Percentiles rank a stretch among this genome's conserved stretches.
Evolutionary conservation across 1,284 basidiomycete genomes (phyloP).

Genomic region (Cryptococcus maquisensis): DNA sequence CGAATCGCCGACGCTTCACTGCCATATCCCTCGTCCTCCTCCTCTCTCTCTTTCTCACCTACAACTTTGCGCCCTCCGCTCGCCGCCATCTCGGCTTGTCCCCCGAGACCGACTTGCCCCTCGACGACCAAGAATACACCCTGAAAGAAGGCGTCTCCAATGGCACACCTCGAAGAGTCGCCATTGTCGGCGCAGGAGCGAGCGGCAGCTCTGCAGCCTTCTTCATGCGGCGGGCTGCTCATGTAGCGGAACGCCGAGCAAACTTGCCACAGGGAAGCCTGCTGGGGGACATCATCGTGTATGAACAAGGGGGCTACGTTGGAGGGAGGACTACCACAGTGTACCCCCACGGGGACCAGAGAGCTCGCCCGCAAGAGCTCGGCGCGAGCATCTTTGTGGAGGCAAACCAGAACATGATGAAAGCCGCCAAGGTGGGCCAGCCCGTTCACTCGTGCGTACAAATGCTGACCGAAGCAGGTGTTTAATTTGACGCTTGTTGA

Average conservation of each 20-base stretch:
- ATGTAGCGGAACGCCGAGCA: slow-evolving; percentile 63
- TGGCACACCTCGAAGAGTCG: slow-evolving; percentile 51
- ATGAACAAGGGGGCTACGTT: slow-evolving; percentile 67
- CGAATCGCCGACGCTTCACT: slow-evolving; percentile 1
- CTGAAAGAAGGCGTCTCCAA: not conserved
- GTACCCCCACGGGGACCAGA: slow-evolving; percentile 66
- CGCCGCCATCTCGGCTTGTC: not conserved
- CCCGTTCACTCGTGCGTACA: slow-evolving; percentile 50
- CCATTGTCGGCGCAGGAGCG: slow-evolving; percentile 84
- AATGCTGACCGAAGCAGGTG: slow-evolving; percentile 46
- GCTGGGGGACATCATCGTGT: slow-evolving; percentile 66
- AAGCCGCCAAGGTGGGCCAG: slow-evolving; percentile 72
- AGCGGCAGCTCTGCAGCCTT: slow-evolving; percentile 80
- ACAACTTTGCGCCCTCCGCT: not conserved
- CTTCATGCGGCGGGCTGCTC: slow-evolving; percentile 60
- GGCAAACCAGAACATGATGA: slow-evolving; percentile 75
- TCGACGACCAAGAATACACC: not conserved
- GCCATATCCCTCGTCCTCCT: slow-evolving; percentile 3
- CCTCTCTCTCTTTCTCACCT: slow-evolving; percentile 4
- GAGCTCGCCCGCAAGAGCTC: slow-evolving; percentile 64
- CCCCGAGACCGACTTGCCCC: not conserved
- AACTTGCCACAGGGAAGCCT: slow-evolving; percentile 55
- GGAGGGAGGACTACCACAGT: slow-evolving; percentile 79
- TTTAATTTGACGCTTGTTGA: slow-evolving; percentile 65
- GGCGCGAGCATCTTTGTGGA: slow-evolving; percentile 86